A percentile compares a stretch with the other conserved stretches of the same genome.
Evolutionary conservation across 805 yeast genomes (phyloP).

Genomic region (Scheffersomyces coipomensis): DNA sequence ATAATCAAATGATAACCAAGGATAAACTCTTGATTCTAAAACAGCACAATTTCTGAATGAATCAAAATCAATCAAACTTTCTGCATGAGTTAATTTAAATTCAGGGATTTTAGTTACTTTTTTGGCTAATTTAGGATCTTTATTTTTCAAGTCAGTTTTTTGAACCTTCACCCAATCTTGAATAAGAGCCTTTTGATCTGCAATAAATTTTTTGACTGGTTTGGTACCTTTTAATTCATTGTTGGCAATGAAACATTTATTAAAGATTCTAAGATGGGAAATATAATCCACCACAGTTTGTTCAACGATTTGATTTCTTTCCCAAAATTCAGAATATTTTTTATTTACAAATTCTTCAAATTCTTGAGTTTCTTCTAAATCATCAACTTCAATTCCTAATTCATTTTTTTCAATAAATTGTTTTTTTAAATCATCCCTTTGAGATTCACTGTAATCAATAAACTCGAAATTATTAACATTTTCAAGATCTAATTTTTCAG

Average conservation of each 20-base stretch:
- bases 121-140: not conserved
- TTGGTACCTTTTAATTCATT: constrained; percentile 13
- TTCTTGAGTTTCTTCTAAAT: constrained; percentile 5
- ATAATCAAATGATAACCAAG: constrained; percentile 34
- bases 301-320: constrained; percentile 25
- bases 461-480: constrained; percentile 30
- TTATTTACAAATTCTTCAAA: constrained; percentile 24
- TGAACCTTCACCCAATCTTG: not conserved
- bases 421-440: constrained; percentile 24
- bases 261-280: constrained; percentile 46
- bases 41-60: constrained; percentile 26
- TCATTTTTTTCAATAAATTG: constrained; percentile 21
- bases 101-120: not conserved
- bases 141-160: constrained; percentile 7
- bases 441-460: constrained; percentile 22
- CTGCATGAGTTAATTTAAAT: not conserved
- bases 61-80: constrained; percentile 14
- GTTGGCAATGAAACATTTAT: constrained; percentile 42
- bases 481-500: constrained; percentile 20
- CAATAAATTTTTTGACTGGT: constrained; percentile 7
- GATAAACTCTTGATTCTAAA: constrained; percentile 37
- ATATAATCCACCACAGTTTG: constrained; percentile 41
- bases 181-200: constrained; percentile 8
- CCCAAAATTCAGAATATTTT: constrained; percentile 24
- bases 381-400: constrained; percentile 12